These are phyloP conservation scores for Rhododendron ferrugineum DNA, from an alignment of 148 eudicot species.

Conservation along the genomic window DNA sequence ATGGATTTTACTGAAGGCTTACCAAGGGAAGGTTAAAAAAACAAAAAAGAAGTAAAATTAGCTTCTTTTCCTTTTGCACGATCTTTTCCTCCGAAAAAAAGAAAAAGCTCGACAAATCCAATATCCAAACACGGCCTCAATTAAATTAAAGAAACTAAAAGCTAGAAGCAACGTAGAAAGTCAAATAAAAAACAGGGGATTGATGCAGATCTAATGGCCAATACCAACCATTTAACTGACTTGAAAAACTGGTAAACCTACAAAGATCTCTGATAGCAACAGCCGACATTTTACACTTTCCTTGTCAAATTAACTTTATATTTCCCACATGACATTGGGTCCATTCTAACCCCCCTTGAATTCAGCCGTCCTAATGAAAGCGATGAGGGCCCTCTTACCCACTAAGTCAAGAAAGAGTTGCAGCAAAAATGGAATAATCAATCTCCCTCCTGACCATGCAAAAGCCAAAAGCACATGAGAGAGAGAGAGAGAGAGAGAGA, in stretches of 20 bases:
- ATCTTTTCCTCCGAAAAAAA: background rate
- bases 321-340: slow-evolving; percentile 27
- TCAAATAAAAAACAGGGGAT: background rate
- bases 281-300: background rate
- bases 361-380: slow-evolving; percentile 1
- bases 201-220: slow-evolving; percentile 8
- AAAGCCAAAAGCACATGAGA: background rate
- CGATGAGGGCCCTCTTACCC: slow-evolving; percentile 17
- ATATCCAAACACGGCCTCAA: background rate
- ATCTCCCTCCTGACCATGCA: slow-evolving; percentile 14
- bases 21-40: background rate
- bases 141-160: background rate
- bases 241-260: background rate
- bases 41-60: background rate
- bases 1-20: background rate
- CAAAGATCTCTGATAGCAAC: slow-evolving; percentile 10
- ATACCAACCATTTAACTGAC: background rate
- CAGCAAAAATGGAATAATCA: background rate
- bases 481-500: background rate
- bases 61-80: background rate
- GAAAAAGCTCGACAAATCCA: background rate
- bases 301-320: background rate
- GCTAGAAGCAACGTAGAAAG: background rate
- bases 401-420: slow-evolving; percentile 6
- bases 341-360: background rate